These are phyloP conservation scores for Lipomyces kockii DNA, from an alignment of 805 yeast genomes.

Conservation along the genomic window DNA sequence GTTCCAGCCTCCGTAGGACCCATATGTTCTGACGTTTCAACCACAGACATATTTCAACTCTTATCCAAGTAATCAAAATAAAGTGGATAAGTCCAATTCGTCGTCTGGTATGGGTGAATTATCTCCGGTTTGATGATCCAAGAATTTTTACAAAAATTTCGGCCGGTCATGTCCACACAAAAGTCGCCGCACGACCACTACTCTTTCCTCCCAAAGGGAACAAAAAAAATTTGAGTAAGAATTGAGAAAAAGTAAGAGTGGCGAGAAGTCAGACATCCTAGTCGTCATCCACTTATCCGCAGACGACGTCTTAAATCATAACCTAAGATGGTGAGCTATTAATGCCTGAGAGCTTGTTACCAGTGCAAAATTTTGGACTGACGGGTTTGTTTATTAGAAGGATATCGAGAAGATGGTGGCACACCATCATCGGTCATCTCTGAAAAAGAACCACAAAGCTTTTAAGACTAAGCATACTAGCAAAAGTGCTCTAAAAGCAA, in stretches of 20 bases:
- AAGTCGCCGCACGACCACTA: neutral
- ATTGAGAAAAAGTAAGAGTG: neutral
- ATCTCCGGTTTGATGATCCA: neutral
- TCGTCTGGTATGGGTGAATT: neutral
- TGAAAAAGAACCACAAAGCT: constrained; percentile 83
- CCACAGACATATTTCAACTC: constrained; percentile 8
- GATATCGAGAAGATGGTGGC: constrained; percentile 8
- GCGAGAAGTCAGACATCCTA: too few species aligned
- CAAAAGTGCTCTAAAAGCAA: constrained; percentile 82
- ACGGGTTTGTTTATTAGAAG: neutral
- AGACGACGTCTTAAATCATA: neutral
- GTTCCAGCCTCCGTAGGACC: neutral
- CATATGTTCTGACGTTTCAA: constrained; percentile 2
- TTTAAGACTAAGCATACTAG: constrained; percentile 92
- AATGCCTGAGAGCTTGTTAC: neutral
- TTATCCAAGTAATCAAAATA: neutral
- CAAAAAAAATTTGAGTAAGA: neutral
- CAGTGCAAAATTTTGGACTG: neutral
- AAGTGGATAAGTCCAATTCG: neutral
- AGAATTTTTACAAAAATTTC: neutral
- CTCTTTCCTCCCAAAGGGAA: neutral
- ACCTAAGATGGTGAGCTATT: neutral
- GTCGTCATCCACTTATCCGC: neutral
- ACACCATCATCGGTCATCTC: constrained; percentile 80
- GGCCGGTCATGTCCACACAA: neutral